These are phyloP conservation scores for Hypoxylon sp. DNA, from an alignment of 2,329 filamentous ascomycete genomes.

Conservation along the genomic window DNA sequence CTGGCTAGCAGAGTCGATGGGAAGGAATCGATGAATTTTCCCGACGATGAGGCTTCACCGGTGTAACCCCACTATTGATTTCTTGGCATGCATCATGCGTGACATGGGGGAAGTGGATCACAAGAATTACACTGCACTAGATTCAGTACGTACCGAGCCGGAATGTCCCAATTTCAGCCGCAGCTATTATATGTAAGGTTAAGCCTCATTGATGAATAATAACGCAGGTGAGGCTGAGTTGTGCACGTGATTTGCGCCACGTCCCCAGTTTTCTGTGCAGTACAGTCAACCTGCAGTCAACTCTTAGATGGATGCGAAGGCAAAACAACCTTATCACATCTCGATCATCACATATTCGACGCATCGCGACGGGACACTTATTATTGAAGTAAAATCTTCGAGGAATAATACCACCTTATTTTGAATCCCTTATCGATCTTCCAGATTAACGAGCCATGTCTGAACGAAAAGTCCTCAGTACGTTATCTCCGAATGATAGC, in stretches of 20 bases:
- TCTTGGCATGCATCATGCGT: slow-evolving; percentile 44
- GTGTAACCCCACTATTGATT: slow-evolving; percentile 7
- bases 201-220: slow-evolving; percentile 32
- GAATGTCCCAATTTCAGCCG: slow-evolving; percentile 36
- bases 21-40: slow-evolving; percentile 11
- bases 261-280: slow-evolving; percentile 9
- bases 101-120: slow-evolving; percentile 34
- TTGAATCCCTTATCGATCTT: neutral
- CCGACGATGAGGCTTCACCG: neutral
- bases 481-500: slow-evolving; percentile 29
- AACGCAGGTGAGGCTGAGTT: slow-evolving; percentile 28
- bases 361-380: slow-evolving; percentile 13
- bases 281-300: neutral
- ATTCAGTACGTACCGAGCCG: slow-evolving; percentile 7
- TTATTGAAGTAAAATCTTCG: slow-evolving; percentile 1
- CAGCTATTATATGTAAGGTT: slow-evolving; percentile 7
- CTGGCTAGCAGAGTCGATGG: too few relatives aligned
- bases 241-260: slow-evolving; percentile 36
- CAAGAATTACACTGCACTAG: neutral
- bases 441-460: slow-evolving; percentile 54
- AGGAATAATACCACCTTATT: neutral
- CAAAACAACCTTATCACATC: slow-evolving; percentile 22
- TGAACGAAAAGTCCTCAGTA: slow-evolving; percentile 59
- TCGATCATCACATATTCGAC: slow-evolving; percentile 15
- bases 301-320: neutral